These are phyloP conservation scores for Colletotrichum musae DNA, from an alignment of 2,329 filamentous ascomycete species.

Conservation along the genomic window DNA sequence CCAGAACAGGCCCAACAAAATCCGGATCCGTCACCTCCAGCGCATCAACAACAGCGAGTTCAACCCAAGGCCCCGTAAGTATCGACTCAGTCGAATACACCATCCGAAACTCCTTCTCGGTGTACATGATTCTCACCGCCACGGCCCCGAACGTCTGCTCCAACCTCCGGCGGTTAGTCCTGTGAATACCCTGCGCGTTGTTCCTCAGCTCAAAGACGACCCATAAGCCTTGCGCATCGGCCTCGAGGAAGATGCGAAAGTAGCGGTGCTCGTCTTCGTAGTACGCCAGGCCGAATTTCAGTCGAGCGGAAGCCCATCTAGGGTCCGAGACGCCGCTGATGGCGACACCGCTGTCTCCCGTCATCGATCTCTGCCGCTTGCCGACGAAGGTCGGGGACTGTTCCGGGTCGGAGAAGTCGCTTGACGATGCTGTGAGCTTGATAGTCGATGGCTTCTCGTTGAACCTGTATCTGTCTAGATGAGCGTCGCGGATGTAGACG, in stretches of 20 bases:
- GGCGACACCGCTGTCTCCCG: not conserved
- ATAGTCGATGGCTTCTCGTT: not conserved
- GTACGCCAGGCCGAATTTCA: not conserved
- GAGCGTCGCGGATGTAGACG: not conserved
- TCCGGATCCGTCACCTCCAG: not conserved
- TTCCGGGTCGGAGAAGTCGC: not conserved
- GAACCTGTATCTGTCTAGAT: not conserved
- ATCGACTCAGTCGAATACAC: not conserved
- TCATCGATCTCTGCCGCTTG: not conserved
- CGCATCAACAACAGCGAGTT: not conserved
- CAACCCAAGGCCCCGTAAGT: not conserved
- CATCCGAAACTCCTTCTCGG: not conserved
- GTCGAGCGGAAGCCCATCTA: not conserved
- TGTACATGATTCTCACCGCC: not conserved
- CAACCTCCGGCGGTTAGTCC: not conserved
- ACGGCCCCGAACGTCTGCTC: not conserved
- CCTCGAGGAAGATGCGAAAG: not conserved
- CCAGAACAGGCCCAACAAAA: not conserved
- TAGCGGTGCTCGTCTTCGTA: constrained; percentile 5
- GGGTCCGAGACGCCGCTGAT: not conserved
- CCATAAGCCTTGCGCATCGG: not conserved
- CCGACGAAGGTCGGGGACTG: not conserved
- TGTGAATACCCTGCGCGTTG: not conserved
- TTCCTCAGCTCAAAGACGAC: not conserved
- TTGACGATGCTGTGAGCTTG: not conserved